Base-by-base conservation (phyloP, 176 grass and related monocot species). In the Elymus sibiricus region DNA sequence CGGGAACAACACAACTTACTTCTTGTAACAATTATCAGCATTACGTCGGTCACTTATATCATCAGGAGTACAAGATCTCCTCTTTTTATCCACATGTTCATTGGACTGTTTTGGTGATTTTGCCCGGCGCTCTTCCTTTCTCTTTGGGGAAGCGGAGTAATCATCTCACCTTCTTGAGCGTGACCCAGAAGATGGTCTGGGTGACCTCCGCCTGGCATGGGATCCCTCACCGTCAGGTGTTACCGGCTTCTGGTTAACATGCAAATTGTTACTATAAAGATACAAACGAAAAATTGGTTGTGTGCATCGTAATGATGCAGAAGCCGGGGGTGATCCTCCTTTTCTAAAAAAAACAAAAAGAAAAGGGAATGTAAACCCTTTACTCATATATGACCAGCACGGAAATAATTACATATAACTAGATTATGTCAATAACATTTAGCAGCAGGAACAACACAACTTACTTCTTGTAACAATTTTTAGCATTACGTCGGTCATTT, bases 401-500 rank as follows among this genome's bases (percentile, higher is more conserved):
- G 21, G 13, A 60, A 59, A 59, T 24, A 61, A 46, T 29, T 76
- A 32, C 63, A 66, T 66, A 26, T 66, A 66, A 31, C 27, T 66
- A 66, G 27, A 31, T 66, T 64, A 66, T 66, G 62, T 14, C 63
- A 66, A 28, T 66, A 66, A 66, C 28, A 66, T 5, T 16, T 14
- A 28, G 62, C 15, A 64, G 27, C 63, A 32, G 63, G 15, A 66
- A 28, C 14, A 66, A 66, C 27, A 66, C 27, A 66, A 66, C 63
- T 66, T 12, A 66, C 63, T 79, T 84, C 53, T 87, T 71, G 89
- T 79, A 21, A 81, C 84, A 65, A 78, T 85, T 89, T 43, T 69
- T 77, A 47, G 35, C 83, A 84, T 80, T 37, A 79, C 29, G 68
- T 4, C 65, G 34, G n/a, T 85, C 55, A 65, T 83, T 87, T 46